Evolutionary conservation across 441 rosid species (phyloP), one percentile per base, ranked within the genome.

Genomic region (Arabidopsis hybrid): DNA sequence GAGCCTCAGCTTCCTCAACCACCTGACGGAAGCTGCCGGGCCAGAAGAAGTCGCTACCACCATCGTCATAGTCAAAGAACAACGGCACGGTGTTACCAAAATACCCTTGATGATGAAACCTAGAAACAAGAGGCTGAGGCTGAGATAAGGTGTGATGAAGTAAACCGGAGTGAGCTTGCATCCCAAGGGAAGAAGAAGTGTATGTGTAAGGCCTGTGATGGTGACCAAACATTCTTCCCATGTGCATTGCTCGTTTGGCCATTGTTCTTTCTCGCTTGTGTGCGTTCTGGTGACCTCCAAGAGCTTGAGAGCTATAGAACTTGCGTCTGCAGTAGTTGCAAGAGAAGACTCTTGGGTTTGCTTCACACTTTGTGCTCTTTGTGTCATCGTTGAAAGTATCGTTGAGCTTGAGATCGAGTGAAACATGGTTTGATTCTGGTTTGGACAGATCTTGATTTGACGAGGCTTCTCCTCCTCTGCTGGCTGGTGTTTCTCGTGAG

Each of bases 241-340:
- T 86, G n/a, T 91, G 87, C 90, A 93, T 80, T 31, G 97, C 97
- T 8, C 95, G 92, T 72, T 93, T 93, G 0, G 97, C 98, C 85
- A 93, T 87, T 6, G 93, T 91, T 75, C 98, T 76, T 78, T 93
- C 98, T 67, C 97, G 81, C 79, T 93, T 93, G 69, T 93, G 98
- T 45, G 98, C 98, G 70, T 93, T 93, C 65, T 93, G 98, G 87
- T 93, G 98, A 59, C 98, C 98, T 3, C 98, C 98, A 13, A 93
- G 86, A 6, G 98, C 98, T 75, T 93, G 98, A 5, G 98, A 91
- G 84, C 98, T 93, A 78, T 87, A 93, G 80, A 93, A 93, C 81
- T 91, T 93, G 69, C 98, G 96, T 60, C 89, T 74, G 61, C 98
- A 93, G 81, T 90, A 93, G 70, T 93, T 93, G 79, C 98, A 93